Evolutionary conservation across 345 rosid genomes (phyloP).

Genomic region (Durio zibethinus): DNA sequence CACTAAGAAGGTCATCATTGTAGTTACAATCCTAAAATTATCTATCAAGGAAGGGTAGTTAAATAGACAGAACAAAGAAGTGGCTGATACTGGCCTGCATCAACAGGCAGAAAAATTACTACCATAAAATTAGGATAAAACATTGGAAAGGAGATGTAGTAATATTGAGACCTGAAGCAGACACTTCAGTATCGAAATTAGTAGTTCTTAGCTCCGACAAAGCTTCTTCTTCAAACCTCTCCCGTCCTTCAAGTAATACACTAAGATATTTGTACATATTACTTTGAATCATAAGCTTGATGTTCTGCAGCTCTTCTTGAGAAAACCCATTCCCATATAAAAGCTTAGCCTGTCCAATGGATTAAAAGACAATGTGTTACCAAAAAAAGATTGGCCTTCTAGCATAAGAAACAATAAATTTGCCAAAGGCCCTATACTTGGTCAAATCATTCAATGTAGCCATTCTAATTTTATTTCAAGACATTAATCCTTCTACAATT

Average conservation of each 20-base stretch:
- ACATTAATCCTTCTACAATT: neutral
- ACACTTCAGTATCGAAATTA: conserved; percentile 23
- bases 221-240: conserved; percentile 59
- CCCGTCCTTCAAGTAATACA: conserved; percentile 61
- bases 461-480: neutral
- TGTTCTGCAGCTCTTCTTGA: conserved; percentile 47
- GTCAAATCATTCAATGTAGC: neutral
- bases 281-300: conserved; percentile 66
- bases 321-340: conserved; percentile 52
- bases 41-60: neutral
- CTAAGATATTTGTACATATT: conserved; percentile 65
- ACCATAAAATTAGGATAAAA: neutral
- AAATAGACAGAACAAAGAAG: neutral
- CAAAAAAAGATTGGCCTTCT: neutral
- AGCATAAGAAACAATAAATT: neutral
- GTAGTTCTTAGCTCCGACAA: conserved; percentile 24
- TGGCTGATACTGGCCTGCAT: neutral
- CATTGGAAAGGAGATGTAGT: neutral
- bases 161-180: conserved; percentile 35
- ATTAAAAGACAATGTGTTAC: neutral
- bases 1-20: neutral
- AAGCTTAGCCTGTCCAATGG: conserved; percentile 43
- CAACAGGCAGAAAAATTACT: neutral
- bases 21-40: neutral
- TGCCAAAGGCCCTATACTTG: neutral